Evolutionary conservation across 208 protist genomes (phyloP).

Genomic region (Acanthamoeba pearcei): DNA sequence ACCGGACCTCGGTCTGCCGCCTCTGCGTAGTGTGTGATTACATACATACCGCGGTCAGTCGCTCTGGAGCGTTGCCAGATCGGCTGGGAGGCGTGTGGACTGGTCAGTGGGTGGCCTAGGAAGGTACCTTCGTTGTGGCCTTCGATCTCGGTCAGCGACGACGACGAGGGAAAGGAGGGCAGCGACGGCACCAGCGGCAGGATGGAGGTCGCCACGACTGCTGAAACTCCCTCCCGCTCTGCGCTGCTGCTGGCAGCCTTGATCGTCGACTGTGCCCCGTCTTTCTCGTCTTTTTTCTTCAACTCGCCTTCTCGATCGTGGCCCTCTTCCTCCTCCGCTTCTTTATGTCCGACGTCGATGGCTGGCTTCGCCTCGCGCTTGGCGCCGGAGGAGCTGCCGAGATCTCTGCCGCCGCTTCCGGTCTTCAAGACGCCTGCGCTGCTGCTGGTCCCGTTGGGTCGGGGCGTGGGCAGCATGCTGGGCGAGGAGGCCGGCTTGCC

Average conservation of each 20-base stretch:
- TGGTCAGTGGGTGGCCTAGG: no score
- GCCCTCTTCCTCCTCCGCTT: slow-evolving; percentile 9
- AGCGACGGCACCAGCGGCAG: background rate
- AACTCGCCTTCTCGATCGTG: no score
- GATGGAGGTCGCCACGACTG: background rate
- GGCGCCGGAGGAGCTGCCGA: background rate
- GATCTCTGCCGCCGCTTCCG: background rate
- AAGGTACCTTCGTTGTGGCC: background rate
- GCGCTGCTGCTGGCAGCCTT: background rate
- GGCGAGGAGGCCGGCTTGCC: slow-evolving; percentile 14
- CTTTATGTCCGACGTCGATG: background rate
- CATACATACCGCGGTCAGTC: no score
- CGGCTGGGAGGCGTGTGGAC: no score
- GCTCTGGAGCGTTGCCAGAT: no score
- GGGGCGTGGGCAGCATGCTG: background rate
- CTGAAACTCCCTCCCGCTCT: background rate
- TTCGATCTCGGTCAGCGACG: slow-evolving; percentile 50
- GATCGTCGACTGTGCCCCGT: background rate
- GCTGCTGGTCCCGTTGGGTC: background rate
- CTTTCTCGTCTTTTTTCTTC: background rate
- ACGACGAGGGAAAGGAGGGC: background rate
- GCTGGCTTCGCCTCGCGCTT: background rate
- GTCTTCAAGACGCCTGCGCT: background rate
- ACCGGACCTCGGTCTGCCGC: no score
- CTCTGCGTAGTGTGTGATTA: no score